phyloP scores from a whole-genome alignment of 164 flowering plant species.

The Berberis vulgaris region DNA sequence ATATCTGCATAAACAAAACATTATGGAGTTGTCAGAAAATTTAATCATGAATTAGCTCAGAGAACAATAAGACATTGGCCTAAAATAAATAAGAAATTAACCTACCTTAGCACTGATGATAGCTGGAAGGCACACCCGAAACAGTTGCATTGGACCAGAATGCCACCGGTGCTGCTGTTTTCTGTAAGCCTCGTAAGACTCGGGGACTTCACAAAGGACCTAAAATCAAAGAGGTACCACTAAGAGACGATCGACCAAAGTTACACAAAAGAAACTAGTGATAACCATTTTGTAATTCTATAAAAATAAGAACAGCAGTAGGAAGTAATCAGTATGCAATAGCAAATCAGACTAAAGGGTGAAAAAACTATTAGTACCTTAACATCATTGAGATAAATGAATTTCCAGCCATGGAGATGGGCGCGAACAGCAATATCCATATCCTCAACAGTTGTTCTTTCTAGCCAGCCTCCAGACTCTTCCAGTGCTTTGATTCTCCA shows the following conservation, averaged over 20 bases:
- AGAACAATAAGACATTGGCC: not conserved
- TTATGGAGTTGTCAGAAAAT: not conserved
- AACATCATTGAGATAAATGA: conserved; percentile 67
- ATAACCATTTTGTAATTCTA: not conserved
- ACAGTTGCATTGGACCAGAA: conserved; percentile 88
- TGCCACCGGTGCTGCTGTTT: conserved; percentile 92
- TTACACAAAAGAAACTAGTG: no score
- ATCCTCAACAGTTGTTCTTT: conserved; percentile 79
- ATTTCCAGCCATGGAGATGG: conserved; percentile 81
- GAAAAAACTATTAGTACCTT: conserved; percentile 30
- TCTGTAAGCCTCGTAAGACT: conserved; percentile 74
- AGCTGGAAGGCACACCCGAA: conserved; percentile 65
- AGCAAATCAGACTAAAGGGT: not conserved
- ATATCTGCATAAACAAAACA: conserved; percentile 35
- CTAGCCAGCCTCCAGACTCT: conserved; percentile 88
- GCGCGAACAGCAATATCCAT: conserved; percentile 87
- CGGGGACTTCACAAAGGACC: conserved; percentile 81
- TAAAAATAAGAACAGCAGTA: not conserved
- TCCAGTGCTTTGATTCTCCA: conserved; percentile 79
- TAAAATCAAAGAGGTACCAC: conserved; percentile 10
- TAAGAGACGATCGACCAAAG: no score
- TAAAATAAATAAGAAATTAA: not conserved
- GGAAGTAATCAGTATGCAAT: not conserved
- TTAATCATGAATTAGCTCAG: not conserved
- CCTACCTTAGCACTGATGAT: conserved; percentile 58